Conservation (phyloP, 202 grass and related monocot species). For the Elaeis oleifera region DNA sequence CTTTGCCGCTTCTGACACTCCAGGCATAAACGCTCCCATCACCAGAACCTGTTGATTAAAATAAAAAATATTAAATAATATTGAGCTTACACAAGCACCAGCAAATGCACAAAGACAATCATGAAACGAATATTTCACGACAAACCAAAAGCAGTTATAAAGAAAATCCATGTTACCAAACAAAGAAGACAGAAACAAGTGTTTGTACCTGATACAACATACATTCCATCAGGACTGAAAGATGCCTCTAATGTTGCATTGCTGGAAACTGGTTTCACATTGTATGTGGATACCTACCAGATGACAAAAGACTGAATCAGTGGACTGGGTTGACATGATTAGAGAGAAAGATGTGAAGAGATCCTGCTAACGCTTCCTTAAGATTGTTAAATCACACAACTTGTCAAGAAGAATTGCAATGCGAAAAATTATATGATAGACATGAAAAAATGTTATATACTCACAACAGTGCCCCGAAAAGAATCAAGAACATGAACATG, state of each 20-base stretch:
- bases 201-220: constrained; percentile 70
- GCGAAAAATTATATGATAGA: not conserved
- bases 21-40: constrained; percentile 93
- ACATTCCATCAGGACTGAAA: constrained; percentile 92
- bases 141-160: too few relatives aligned
- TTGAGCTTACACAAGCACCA: too few relatives aligned
- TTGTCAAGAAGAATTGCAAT: too few relatives aligned
- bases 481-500: constrained; percentile 89
- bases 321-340: not conserved
- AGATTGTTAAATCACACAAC: too few relatives aligned
- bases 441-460: constrained; percentile 13
- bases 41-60: constrained; percentile 56
- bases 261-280: constrained; percentile 67
- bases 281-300: constrained; percentile 58
- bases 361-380: too few relatives aligned
- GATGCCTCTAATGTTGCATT: constrained; percentile 81
- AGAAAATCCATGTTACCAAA: not conserved
- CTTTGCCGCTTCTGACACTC: constrained; percentile 82
- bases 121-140: too few relatives aligned
- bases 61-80: not conserved
- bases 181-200: not conserved
- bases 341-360: too few relatives aligned
- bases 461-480: constrained; percentile 73
- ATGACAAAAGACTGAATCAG: not conserved
- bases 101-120: too few relatives aligned